Evolutionary conservation across 768 basidiomycete genomes (phyloP).

Genomic region (Xerocomus brunneocitrinus): DNA sequence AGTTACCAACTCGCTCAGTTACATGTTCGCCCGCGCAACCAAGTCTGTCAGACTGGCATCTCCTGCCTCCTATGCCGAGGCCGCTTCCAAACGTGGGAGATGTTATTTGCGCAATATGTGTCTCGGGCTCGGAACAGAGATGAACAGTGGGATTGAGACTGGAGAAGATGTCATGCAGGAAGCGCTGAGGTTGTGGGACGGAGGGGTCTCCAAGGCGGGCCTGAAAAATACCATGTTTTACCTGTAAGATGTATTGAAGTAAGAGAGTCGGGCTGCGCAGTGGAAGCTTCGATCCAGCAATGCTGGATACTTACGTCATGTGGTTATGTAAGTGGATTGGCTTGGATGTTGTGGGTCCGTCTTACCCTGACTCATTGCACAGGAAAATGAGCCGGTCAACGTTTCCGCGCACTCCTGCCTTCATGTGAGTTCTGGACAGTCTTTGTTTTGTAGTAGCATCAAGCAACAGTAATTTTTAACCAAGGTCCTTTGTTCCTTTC

Average conservation of each 20-base stretch:
- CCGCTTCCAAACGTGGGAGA: background rate
- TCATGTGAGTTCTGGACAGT: no score
- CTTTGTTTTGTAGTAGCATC: no score
- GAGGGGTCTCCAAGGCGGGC: slow-evolving; percentile 43
- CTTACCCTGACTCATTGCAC: no score
- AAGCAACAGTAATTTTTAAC: no score
- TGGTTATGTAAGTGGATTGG: no score
- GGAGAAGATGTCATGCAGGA: slow-evolving; percentile 44
- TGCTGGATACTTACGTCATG: no score
- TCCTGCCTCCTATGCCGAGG: background rate
- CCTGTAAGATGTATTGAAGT: slow-evolving; percentile 34
- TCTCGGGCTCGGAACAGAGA: background rate
- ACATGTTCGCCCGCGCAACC: slow-evolving; percentile 2
- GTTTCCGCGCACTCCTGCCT: no score
- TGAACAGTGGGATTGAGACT: slow-evolving; percentile 10
- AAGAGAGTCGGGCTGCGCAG: no score
- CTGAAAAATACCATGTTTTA: slow-evolving; percentile 77
- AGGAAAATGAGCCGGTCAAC: no score
- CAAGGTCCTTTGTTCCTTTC: no score
- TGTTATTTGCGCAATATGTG: background rate
- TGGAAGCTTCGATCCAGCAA: no score
- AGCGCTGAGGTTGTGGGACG: slow-evolving; percentile 53
- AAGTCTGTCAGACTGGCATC: background rate
- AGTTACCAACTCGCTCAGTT: background rate
- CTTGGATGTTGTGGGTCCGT: no score